Base-by-base conservation (phyloP, 495 filamentous ascomycete genomes). In the Hamigera avellanea region DNA sequence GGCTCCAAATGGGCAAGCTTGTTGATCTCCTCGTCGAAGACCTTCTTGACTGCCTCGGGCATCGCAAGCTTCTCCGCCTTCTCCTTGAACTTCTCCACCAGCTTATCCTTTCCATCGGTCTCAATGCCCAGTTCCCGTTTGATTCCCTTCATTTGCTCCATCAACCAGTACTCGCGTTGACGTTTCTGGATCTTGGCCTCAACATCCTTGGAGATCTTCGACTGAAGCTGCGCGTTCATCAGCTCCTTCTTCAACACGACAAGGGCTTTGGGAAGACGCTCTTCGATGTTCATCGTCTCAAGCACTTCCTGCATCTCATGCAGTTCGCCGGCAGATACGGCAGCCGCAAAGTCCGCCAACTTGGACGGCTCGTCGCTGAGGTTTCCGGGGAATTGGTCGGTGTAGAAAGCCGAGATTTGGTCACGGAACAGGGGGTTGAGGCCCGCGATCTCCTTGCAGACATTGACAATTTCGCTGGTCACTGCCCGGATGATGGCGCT, bases 71-170 rank as follows among this genome's bases (percentile, higher is more conserved):
- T 95, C 42, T 76, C 75, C 0, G 86, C 86, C 65, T 94, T 95
- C 54, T 95, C 88, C 59, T 81, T 89, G 63, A 96, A 99, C 52
- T 81, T 91, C 59, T 96, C 93, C 2, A 96, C 83, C 17, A 99
- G 71, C 60, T 95, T 95, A 41, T 99, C 91, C 57, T 95, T 99
- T 21, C 93, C 91, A 49, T 99, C 91, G 2, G 84, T 91, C 57
- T 96, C 93, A 37, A 95, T 86, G 10, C 93, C 93, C 14, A 99
- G 71, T 55, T 99, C 93, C 36, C 89, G 71, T 41, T 83, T 79
- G 50, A 99, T 96, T n/a, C 86, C 93, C 62, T 95, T 96, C 88
- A 96, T 93, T 51, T 99, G 93, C 57, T 99, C 91, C 85, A 91
- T 89, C 14, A 99, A 65, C 85, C 86, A 99, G 64, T 99, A 99